Base-by-base conservation (phyloP, 1,284 basidiomycete genomes). In the Hortiboletus rubellus region DNA sequence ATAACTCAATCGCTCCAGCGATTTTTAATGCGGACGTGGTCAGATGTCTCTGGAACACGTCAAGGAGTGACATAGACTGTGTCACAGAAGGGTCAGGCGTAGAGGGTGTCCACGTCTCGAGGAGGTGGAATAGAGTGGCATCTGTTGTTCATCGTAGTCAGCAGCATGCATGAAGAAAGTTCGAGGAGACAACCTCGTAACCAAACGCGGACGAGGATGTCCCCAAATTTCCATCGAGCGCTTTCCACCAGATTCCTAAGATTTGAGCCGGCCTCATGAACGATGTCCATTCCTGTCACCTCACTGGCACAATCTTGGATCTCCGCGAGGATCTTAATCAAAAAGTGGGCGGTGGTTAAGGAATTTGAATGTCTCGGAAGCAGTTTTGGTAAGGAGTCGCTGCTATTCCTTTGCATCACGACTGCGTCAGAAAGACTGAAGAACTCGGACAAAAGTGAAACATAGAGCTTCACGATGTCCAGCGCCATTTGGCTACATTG, bases 401-500 rank as follows among this genome's bases (percentile, higher is more conserved):
- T 51, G 44, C 61, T 63, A 22, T 58, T 69, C 27, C 46, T 60
- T 24, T 81, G 74, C 76, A 82, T 82, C 50, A 86, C 82, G 9
- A 79, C 81, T 70, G 84, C 82, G 70, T 95, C 86, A 7, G 94
- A 96, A 54, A 98, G 79, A 45, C 82, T 82, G 77, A 99, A 98
- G 74, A 96, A 95, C 63, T 94, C 85, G 3, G 94, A 95, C 33
- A 99, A 76, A 10, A 92, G 81, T 5, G 88, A 84, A 59, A 94
- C 88, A 76, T 96, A 99, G 31, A 91, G 82, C 66, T 92, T 91
- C 63, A 98, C 81, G 53, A 97, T 86, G 66, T 98, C 96, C 17
- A 91, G 78, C 1, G 92, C 92, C 94, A 99, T 98, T 3, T 87
- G 87, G 27, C 87, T 84, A 68, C 92, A 93, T 72, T 97, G 92